Evolutionary conservation across 805 yeast genomes (phyloP), one percentile per base, ranked within the genome.

Genomic region (Ogataea pini): DNA sequence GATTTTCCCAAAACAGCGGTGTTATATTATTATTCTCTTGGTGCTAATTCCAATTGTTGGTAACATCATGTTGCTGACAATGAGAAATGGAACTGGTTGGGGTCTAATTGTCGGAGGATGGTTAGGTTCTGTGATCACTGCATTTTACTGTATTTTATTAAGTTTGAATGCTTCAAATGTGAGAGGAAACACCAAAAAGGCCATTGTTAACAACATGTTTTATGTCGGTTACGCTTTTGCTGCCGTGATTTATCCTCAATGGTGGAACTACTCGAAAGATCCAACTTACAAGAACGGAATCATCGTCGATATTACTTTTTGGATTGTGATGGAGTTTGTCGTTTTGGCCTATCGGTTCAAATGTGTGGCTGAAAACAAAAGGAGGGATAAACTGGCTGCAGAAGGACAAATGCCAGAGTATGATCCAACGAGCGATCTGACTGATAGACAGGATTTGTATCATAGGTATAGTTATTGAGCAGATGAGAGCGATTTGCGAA

Each of bases 101-200:
- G 56, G 56, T 39, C 49, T 59, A 39, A 47, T 59, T 50, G 52
- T 45, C 7, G 57, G 59, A 2, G 52, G 53, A 20, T 55, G 58
- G 58, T 46, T 57, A 31, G 57, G 58, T 28, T 60, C 61, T 6
- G 53, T 58, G 39, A 51, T 51, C 22, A 47, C 58, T 3, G 50
- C 56, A 4, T 52, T 54, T 46, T 43, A 44, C 44, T 57, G 41
- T 52, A 44, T 52, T 48, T 43, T 50, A 25, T 36, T 56, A 27
- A 54, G 59, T 44, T 40, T 58, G 42, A 52, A 48, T 32, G 57
- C 56, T n/a, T 67, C 67, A 32, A 63, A 85, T 61, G 75, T 82
- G 20, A 79, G 87, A 6, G 92, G 92, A 4, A 78, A 78, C 52
- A 83, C 89, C 10, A 86, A 86, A 63, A 79, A 84, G 57, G 70